A percentile compares a stretch with the other conserved stretches of the same genome.
phyloP scores from a whole-genome alignment of 306 rosid species.

The Vachellia pachyceras region DNA sequence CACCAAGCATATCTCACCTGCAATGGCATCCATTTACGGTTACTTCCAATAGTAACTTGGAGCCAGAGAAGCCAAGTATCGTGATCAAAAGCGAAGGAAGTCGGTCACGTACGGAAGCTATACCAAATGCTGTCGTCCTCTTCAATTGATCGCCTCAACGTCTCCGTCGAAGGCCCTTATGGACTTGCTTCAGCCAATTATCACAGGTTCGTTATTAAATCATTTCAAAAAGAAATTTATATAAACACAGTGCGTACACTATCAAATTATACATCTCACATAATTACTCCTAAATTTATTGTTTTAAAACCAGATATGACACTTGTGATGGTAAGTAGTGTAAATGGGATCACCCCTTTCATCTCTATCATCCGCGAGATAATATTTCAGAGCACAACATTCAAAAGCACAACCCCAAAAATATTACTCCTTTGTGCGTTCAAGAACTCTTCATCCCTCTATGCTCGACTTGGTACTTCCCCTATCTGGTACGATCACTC shows the following conservation, averaged over 20 bases:
- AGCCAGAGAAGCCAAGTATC: slow-evolving; percentile 62
- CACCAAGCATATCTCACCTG: slow-evolving; percentile 77
- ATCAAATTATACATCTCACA: not conserved
- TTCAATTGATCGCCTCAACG: slow-evolving; percentile 48
- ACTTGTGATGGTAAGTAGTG: slow-evolving; percentile 74
- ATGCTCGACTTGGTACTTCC: slow-evolving; percentile 71
- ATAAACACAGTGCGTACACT: not conserved
- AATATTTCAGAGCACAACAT: slow-evolving; percentile 35
- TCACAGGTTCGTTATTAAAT: slow-evolving; percentile 50
- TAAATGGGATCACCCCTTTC: slow-evolving; percentile 82
- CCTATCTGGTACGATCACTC: slow-evolving; percentile 30
- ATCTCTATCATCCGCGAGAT: slow-evolving; percentile 69
- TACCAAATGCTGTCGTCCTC: slow-evolving; percentile 58
- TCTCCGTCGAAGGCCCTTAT: slow-evolving; percentile 80
- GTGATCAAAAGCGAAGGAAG: slow-evolving; percentile 73
- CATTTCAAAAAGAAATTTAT: not conserved
- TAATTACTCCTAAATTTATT: not conserved
- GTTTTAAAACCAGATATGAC: slow-evolving; percentile 48
- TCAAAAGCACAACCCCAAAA: slow-evolving; percentile 51
- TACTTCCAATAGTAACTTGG: slow-evolving; percentile 72
- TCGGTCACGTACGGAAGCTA: slow-evolving; percentile 73
- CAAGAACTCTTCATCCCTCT: slow-evolving; percentile 53
- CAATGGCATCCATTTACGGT: slow-evolving; percentile 95
- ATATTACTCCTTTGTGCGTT: slow-evolving; percentile 58
- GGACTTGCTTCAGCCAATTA: slow-evolving; percentile 64